A percentile compares a stretch with the other conserved stretches of the same genome.
Evolutionary conservation across 73 alveolate genomes (phyloP).

Genomic region (Uronychia setigera): DNA sequence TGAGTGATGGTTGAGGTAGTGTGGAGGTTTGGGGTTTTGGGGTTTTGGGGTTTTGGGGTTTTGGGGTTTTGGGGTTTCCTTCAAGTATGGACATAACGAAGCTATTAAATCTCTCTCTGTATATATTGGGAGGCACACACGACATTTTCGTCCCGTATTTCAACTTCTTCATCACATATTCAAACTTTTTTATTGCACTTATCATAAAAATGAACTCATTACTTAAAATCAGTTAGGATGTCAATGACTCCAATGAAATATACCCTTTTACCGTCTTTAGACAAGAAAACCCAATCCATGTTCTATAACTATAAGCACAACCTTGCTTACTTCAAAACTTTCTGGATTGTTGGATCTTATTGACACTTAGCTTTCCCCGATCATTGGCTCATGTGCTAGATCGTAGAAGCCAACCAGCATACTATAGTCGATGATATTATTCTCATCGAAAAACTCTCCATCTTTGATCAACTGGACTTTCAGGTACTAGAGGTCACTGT

Average conservation of each 20-base stretch:
- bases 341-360: not conserved
- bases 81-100: slow-evolving; percentile 2
- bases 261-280: slow-evolving; percentile 22
- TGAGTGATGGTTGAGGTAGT: no score
- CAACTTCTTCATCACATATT: slow-evolving; percentile 73
- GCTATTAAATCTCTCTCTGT: slow-evolving; percentile 22
- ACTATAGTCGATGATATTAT: slow-evolving; percentile 87
- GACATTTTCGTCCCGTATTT: slow-evolving; percentile 79
- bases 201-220: slow-evolving; percentile 8
- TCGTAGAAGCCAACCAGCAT: slow-evolving; percentile 78
- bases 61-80: not conserved
- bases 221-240: slow-evolving; percentile 69
- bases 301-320: slow-evolving; percentile 31
- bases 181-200: slow-evolving; percentile 79
- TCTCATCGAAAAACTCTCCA: slow-evolving; percentile 76
- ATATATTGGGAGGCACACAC: slow-evolving; percentile 75
- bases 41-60: not conserved
- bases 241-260: slow-evolving; percentile 77
- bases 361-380: not conserved
- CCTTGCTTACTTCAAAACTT: not conserved
- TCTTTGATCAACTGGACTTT: slow-evolving; percentile 80
- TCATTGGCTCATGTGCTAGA: slow-evolving; percentile 17
- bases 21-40: no score
- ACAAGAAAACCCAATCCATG: slow-evolving; percentile 82
- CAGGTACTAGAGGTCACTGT: slow-evolving; percentile 41